Conservation (phyloP, 345 rosid species). For the Syzygium aqueum region DNA sequence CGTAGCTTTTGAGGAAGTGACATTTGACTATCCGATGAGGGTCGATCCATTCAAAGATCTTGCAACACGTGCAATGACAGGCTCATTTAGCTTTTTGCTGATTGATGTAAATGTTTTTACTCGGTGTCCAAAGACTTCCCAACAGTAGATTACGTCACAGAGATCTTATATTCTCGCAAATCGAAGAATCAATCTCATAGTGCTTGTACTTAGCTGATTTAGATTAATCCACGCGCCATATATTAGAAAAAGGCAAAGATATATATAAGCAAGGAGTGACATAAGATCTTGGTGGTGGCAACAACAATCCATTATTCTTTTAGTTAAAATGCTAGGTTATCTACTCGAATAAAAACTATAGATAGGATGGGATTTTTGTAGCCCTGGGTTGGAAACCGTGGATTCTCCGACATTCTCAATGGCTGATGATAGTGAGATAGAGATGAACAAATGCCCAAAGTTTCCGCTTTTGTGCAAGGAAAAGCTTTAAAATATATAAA, state of each 20-base stretch:
- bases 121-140: neutral
- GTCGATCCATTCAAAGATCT: slow-evolving; percentile 2
- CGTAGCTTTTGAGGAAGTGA: slow-evolving; percentile 10
- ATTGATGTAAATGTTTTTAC: neutral
- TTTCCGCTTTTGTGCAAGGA: neutral
- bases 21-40: slow-evolving; percentile 11
- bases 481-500: neutral
- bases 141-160: neutral
- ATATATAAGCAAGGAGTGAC: neutral
- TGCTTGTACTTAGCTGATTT: neutral
- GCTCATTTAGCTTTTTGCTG: neutral
- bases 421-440: neutral
- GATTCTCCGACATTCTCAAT: slow-evolving; percentile 1
- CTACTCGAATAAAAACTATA: neutral
- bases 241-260: neutral
- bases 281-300: neutral
- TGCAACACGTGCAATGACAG: slow-evolving; percentile 17
- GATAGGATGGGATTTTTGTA: neutral
- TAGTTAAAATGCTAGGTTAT: neutral
- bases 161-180: neutral
- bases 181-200: neutral
- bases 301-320: neutral
- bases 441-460: neutral
- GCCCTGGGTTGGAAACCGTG: neutral
- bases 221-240: neutral